phyloP scores from a whole-genome alignment of 768 basidiomycete genomes.

The Trametes sanguinea region DNA sequence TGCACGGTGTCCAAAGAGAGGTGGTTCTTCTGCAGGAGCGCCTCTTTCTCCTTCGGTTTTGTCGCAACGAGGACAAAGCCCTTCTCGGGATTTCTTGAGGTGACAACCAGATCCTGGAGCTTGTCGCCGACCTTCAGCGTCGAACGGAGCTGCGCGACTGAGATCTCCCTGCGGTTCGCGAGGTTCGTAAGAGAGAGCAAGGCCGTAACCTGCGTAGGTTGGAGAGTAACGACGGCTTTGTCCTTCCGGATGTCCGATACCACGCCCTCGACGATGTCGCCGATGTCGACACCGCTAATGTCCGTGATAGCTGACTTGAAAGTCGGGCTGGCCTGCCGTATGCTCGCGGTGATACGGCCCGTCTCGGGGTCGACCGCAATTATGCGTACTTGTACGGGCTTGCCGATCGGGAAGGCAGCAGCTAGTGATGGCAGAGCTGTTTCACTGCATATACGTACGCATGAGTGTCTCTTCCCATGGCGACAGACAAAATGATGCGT shows the following conservation, averaged over 20 bases:
- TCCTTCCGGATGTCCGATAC: conserved; percentile 85
- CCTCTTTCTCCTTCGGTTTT: conserved; percentile 58
- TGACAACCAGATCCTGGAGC: conserved; percentile 81
- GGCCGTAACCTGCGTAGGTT: conserved; percentile 70
- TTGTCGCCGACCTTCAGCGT: conserved; percentile 67
- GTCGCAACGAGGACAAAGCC: conserved; percentile 84
- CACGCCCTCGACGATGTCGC: conserved; percentile 67
- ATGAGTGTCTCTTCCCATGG: too few relatives aligned
- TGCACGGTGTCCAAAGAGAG: conserved; percentile 67
- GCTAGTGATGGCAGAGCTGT: conserved; percentile 53
- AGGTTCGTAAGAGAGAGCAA: conserved; percentile 87
- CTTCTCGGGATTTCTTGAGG: conserved; percentile 84
- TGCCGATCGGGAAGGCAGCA: conserved; percentile 74
- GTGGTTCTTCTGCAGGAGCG: conserved; percentile 47
- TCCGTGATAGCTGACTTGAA: conserved; percentile 54
- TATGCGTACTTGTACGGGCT: conserved; percentile 83
- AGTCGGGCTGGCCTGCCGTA: conserved; percentile 71
- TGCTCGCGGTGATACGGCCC: conserved; percentile 76
- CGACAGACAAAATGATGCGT: conserved; percentile 20
- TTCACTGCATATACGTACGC: conserved; percentile 52
- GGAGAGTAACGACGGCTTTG: conserved; percentile 73
- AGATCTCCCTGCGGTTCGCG: conserved; percentile 73
- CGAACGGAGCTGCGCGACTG: conserved; percentile 64
- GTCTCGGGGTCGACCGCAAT: conserved; percentile 59
- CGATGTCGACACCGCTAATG: conserved; percentile 76